Base-by-base conservation (phyloP, 768 basidiomycete species). In the Boletus rubroflammeus region DNA sequence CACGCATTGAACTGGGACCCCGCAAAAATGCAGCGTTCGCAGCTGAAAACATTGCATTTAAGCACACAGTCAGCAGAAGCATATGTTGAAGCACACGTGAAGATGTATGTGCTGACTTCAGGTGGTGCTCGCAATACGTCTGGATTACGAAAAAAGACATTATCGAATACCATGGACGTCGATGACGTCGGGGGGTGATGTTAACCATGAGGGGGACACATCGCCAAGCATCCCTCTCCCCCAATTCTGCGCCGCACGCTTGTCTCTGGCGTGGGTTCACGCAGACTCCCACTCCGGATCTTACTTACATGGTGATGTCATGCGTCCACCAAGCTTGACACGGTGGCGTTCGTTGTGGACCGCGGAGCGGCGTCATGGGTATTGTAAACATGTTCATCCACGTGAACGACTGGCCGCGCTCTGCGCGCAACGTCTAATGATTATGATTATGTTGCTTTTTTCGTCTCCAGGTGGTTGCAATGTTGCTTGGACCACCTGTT, bases 61-160 rank as follows among this genome's bases (percentile, higher is more conserved):
- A 65, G 62, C 17, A 45, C 61, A 3, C 52, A 65, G 17, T 47
- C 60, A 6, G 70, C 74, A 3, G 69, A 74, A 29, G 55, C 62
- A 13, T 62, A 72, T n/a, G 62, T 75, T 9, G 67, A 70, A 38
- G 67, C 72, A 36, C 75, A 76, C 53, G 64, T 70, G 13, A 67
- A 66, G 55, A 57, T 76, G 58, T 76, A 76, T 50, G 65, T 72
- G 28, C 23, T 50, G 26, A 44, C 32, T 15, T n/a, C 38, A 6
- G 40, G 44, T 9, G 40, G n/a, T 26, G 17, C 35, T 17, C 42
- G 46, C 13, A 39, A 39, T 26, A 38, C 46, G 29, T 28, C 54
- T 11, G 54, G 43, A 36, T n/a, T n/a, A 11, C 49, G 34, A 19
- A 47, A 38, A 38, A 48, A 38, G 32, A 31, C 35, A 2, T 52